phyloP scores from a whole-genome alignment of 1,139 yeast genomes.

The Saccharomyces hybrid region DNA sequence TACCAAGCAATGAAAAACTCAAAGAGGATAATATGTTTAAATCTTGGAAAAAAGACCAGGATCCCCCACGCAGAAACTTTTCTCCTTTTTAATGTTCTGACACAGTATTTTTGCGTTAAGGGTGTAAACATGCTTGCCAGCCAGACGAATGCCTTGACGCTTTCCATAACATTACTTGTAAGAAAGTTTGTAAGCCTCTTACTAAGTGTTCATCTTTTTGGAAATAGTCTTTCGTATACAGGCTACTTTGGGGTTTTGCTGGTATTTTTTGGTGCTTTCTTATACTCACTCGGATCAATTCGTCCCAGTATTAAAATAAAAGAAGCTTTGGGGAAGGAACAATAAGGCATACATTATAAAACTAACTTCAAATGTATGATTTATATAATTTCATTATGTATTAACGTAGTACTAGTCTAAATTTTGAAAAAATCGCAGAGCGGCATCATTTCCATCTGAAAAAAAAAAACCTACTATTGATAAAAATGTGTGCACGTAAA shows the following conservation, averaged over 20 bases:
- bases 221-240: slow-evolving; percentile 35
- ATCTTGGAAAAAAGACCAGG: slow-evolving; percentile 3
- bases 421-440: background rate
- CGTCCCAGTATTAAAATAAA: background rate
- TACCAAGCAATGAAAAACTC: slow-evolving; percentile 11
- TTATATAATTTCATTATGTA: background rate
- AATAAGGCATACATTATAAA: background rate
- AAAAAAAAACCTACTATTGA: background rate
- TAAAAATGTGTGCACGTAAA: background rate
- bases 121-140: slow-evolving; percentile 63
- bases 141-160: slow-evolving; percentile 49
- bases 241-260: slow-evolving; percentile 40
- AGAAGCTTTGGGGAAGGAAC: background rate
- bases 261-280: slow-evolving; percentile 48
- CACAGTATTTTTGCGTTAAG: slow-evolving; percentile 58
- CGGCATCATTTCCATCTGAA: background rate
- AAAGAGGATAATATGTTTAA: slow-evolving; percentile 5
- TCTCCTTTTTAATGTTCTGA: slow-evolving; percentile 38
- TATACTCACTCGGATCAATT: slow-evolving; percentile 32
- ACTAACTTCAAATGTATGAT: no score
- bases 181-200: slow-evolving; percentile 55
- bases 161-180: slow-evolving; percentile 49
- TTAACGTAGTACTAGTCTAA: background rate
- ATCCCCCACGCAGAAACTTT: slow-evolving; percentile 7
- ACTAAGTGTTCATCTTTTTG: slow-evolving; percentile 45